Conservation (phyloP, 2,329 filamentous ascomycete species). For the Diaporthe caulivora region DNA sequence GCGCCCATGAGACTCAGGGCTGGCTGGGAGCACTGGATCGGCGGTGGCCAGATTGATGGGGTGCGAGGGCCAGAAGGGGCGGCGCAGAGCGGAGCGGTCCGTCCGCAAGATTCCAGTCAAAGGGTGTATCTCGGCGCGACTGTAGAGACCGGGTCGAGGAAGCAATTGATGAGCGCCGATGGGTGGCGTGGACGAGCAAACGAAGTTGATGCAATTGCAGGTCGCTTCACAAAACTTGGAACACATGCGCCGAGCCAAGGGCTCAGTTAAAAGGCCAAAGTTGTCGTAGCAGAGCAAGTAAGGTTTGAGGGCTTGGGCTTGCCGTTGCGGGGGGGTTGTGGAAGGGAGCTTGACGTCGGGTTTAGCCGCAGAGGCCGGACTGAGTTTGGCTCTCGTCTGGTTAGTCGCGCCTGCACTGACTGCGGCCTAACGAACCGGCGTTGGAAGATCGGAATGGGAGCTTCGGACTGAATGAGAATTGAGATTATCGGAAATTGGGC, state of each 20-base stretch:
- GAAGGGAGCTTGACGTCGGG: constrained; percentile 35
- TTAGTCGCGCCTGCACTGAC: constrained; percentile 35
- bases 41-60: constrained; percentile 2
- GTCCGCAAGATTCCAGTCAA: constrained; percentile 25
- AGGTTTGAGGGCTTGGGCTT: constrained; percentile 28
- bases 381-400: constrained; percentile 30
- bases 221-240: constrained; percentile 26
- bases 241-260: constrained; percentile 33
- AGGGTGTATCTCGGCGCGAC: constrained; percentile 22
- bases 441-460: constrained; percentile 14
- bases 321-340: constrained; percentile 8
- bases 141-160: constrained; percentile 1
- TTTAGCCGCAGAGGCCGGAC: constrained; percentile 35
- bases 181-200: constrained; percentile 22
- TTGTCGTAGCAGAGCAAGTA: constrained; percentile 14
- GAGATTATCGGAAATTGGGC: constrained; percentile 6
- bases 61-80: constrained; percentile 5
- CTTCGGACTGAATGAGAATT: background rate
- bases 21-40: constrained; percentile 4
- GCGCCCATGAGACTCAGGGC: constrained; percentile 34
- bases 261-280: constrained; percentile 17
- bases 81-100: constrained; percentile 4
- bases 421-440: constrained; percentile 27
- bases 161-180: constrained; percentile 26
- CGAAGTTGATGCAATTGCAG: constrained; percentile 25